phyloP scores from a whole-genome alignment of 2,329 filamentous ascomycete genomes.

The Bipolaris sorokiniana region DNA sequence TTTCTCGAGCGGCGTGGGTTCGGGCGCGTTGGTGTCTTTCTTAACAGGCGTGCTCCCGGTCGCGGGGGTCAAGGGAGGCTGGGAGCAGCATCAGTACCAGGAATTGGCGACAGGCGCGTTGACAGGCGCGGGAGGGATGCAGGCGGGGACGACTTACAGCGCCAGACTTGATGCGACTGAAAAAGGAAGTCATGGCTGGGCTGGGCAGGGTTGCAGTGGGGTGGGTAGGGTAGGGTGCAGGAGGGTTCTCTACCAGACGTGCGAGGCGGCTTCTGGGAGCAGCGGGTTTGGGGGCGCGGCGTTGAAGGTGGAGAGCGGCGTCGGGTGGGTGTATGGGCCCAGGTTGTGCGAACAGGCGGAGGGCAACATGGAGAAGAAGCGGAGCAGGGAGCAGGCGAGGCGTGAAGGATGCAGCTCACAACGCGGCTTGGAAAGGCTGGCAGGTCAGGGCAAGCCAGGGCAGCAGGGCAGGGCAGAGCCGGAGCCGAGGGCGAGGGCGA shows the following conservation, averaged over 20 bases:
- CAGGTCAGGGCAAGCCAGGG: slow-evolving; percentile 9
- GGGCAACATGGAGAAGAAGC: slow-evolving; percentile 24
- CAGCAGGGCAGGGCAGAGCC: slow-evolving; percentile 15
- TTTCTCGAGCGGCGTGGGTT: slow-evolving; percentile 68
- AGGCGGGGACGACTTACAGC: slow-evolving; percentile 47
- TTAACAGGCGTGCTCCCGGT: slow-evolving; percentile 58
- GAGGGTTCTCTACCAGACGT: slow-evolving; percentile 17
- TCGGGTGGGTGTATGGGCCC: slow-evolving; percentile 19
- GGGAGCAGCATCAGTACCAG: slow-evolving; percentile 25
- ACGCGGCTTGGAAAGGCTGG: background rate
- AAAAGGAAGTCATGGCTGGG: slow-evolving; percentile 59
- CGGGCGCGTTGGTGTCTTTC: slow-evolving; percentile 64
- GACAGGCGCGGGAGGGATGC: slow-evolving; percentile 6
- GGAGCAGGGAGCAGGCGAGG: slow-evolving; percentile 7
- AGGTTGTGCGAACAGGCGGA: slow-evolving; percentile 1
- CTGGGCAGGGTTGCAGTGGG: slow-evolving; percentile 18
- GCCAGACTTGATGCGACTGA: slow-evolving; percentile 59
- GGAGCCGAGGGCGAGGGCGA: slow-evolving; percentile 22
- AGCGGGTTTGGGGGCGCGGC: slow-evolving; percentile 14
- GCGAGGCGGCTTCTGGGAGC: slow-evolving; percentile 19
- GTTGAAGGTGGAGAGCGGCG: slow-evolving; percentile 11
- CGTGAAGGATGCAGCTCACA: slow-evolving; percentile 1
- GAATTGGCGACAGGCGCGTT: slow-evolving; percentile 23
- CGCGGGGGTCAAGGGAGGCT: slow-evolving; percentile 58
- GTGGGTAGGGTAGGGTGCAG: slow-evolving; percentile 10